Evolutionary conservation across 495 filamentous ascomycete genomes (phyloP), one percentile per base, ranked within the genome.

Genomic region (Hyaloscypha finlandica): DNA sequence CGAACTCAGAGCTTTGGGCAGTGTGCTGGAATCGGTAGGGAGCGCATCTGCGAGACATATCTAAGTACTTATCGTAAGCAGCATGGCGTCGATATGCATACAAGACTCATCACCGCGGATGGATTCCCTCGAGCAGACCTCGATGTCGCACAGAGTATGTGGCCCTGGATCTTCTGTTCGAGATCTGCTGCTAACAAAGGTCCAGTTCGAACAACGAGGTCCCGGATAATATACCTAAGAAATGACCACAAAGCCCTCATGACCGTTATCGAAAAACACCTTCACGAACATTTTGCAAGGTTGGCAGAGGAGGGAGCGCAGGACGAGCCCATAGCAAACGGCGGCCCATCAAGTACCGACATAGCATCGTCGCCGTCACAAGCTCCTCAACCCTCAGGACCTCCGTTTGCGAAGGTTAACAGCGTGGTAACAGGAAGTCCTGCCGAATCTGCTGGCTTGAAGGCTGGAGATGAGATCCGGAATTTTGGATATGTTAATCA

Each of bases 171-270:
- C 20, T 14, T 29, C 19, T 8, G 58, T 30, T 48, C 54, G 12
- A 45, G 30, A 37, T 8, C 4, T 22, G 31, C 59, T 54, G 16
- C 22, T 62, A 52, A 64, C 20, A 39, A 20, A 68, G 45, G 25
- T 42, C 45, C 71, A 96, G 92, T 99, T 73, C 92, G 96, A 53
- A 96, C 92, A 11, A 97, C 94, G 19, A 83, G 96, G 73, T 84
- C 93, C 8, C 89, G 92, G 33, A 97, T 98, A 59, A 96, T 97
- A 56, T 85, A 87, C 70, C 85, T 97, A 33, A 88, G 89, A 64
- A 97, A 97, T 74, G 96, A 99, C 79, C 93, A 95, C 77, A 97
- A 97, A 76, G 87, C 87, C 20, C 78, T 97, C 45, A 97, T 97
- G 92, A 78, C 76, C 60, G 77, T 84, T 53, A 88, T 98, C 70